Base-by-base conservation (phyloP, 169 alveolate genomes). In the Cardiosporidium cionae region DNA sequence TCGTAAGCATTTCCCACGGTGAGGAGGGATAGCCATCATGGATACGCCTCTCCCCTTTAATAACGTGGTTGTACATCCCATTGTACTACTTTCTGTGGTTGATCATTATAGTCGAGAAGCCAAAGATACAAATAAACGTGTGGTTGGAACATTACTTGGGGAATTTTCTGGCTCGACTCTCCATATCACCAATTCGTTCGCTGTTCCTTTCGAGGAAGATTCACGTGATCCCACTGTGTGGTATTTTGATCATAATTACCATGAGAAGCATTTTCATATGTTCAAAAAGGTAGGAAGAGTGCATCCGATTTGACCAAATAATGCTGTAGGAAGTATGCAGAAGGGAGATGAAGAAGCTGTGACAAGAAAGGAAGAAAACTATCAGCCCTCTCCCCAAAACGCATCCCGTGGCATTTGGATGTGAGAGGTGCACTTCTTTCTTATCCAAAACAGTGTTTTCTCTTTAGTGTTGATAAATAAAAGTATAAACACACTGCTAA, bases 141-240 rank as follows among this genome's bases (percentile, higher is more conserved):
- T 98, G 25, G 97, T 96, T n/a, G 99, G 99, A n/a, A 95, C 98
- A 29, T 82, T 97, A 32, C 78, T 97, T 32, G 99, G 99, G 44
- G 98, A 95, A 87, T 83, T 86, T 58, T 29, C 76, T 82, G 92
- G 81, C 58, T 94, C 90, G n/a, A 90, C 86, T 34, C 86, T 95
- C 34, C 99, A 98, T 86, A 92, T 96, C 23, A 94, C 99, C 32
- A 98, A 98, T 86, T 90, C 98, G 78, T 98, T 90, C 75, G 99
- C 99, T 9, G 84, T 98, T 0, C 99, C 99, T 36, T 98, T 98
- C 82, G 99, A 98, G 77, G 99, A 98, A 88, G 99, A 98, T 84
- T 90, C 96, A 9, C 93, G 92, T 63, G 98, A 98, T 75, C 95
- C 98, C 0, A 91, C 91, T 80, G 96, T 98, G 23, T 98, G 99